These are phyloP conservation scores for Cladosporium oxysporum DNA, from an alignment of 2,329 filamentous ascomycete species.

Conservation along the genomic window DNA sequence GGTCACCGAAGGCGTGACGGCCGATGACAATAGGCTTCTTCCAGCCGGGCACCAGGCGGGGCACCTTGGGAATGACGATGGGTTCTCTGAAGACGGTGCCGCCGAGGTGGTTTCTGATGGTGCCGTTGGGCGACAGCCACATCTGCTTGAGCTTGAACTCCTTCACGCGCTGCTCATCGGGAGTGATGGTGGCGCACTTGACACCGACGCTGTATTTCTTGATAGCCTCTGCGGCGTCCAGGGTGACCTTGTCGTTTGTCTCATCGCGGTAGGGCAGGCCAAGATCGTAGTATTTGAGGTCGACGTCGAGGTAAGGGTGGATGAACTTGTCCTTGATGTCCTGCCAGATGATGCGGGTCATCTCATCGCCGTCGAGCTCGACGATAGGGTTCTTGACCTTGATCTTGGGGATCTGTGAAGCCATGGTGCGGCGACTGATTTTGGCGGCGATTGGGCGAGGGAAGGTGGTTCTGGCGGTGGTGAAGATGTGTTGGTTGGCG, in stretches of 20 bases:
- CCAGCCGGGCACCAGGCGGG: conserved; percentile 93
- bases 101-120: conserved; percentile 69
- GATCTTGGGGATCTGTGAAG: conserved; percentile 70
- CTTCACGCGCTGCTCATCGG: conserved; percentile 92
- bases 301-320: conserved; percentile 90
- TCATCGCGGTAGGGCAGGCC: conserved; percentile 92
- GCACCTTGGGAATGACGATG: conserved; percentile 92
- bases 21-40: conserved; percentile 99
- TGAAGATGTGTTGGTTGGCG: conserved; percentile 21
- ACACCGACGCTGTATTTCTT: conserved; percentile 98
- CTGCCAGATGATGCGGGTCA: conserved; percentile 99
- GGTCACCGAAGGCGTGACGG: conserved; percentile 96
- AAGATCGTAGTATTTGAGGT: conserved; percentile 69
- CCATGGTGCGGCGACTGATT: conserved; percentile 41
- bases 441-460: conserved; percentile 36
- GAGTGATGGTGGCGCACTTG: conserved; percentile 99
- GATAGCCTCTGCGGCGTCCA: conserved; percentile 94
- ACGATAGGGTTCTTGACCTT: conserved; percentile 99
- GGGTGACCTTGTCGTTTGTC: conserved; percentile 93
- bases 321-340: conserved; percentile 99
- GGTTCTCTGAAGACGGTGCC: conserved; percentile 99
- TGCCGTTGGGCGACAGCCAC: conserved; percentile 99
- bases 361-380: conserved; percentile 91
- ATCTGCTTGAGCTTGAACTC: conserved; percentile 99
- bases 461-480: conserved; percentile 29